phyloP scores from a whole-genome alignment of 164 flowering plant genomes.

The Buxus sempervirens region DNA sequence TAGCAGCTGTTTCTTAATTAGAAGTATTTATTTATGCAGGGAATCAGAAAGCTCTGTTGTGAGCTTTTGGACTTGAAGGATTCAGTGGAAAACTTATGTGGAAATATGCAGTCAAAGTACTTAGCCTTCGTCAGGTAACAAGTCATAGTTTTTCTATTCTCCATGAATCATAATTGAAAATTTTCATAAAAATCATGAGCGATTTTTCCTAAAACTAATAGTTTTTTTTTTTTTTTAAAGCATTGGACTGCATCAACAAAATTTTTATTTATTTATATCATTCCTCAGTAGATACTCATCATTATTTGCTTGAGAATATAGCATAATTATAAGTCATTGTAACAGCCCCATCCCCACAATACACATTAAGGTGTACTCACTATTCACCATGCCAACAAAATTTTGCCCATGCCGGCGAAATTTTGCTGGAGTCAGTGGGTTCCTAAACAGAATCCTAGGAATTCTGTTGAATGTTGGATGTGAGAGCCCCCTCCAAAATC shows the following conservation, averaged over 20 bases:
- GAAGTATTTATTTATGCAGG: conserved; percentile 39
- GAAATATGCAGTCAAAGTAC: conserved; percentile 77
- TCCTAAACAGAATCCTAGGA: too few species aligned
- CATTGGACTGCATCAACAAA: not conserved
- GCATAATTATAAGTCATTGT: too few species aligned
- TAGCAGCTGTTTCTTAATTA: not conserved
- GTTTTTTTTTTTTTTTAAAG: not conserved
- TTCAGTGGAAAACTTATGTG: conserved; percentile 88
- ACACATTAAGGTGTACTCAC: too few species aligned
- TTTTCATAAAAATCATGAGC: not conserved
- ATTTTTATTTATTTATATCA: not conserved
- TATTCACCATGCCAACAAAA: too few species aligned
- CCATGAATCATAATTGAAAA: not conserved
- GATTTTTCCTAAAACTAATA: too few species aligned
- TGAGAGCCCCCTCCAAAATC: too few species aligned
- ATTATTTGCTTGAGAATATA: too few species aligned
- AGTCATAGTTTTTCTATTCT: not conserved
- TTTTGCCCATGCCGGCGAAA: too few species aligned
- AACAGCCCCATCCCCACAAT: too few species aligned
- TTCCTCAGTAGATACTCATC: not conserved
- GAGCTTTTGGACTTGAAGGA: conserved; percentile 96
- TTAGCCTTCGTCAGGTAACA: conserved; percentile 83
- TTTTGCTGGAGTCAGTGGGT: too few species aligned
- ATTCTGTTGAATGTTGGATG: too few species aligned
- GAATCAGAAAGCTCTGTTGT: conserved; percentile 85